Percentiles rank a stretch among this genome's conserved stretches.
These are phyloP conservation scores for Verticillium nubilum DNA, from an alignment of 2,329 filamentous ascomycete species.

Conservation along the genomic window DNA sequence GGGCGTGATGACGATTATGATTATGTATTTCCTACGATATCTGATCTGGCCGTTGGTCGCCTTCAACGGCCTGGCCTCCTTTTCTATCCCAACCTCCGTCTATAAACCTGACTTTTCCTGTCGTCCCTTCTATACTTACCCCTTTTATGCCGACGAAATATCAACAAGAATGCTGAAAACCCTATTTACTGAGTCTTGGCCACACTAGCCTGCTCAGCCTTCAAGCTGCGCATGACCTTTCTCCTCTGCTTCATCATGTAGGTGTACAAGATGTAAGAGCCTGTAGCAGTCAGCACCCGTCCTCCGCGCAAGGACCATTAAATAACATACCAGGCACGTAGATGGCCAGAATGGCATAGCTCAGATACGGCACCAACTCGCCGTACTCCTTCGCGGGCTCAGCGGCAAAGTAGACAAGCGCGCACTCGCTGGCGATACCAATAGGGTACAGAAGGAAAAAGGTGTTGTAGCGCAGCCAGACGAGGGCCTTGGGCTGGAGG, in stretches of 20 bases:
- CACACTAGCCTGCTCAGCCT: conserved; percentile 28
- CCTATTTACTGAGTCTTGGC: conserved; percentile 6
- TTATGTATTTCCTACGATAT: conserved; percentile 6
- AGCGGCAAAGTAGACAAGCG: conserved; percentile 68
- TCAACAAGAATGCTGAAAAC: neutral
- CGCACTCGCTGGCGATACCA: conserved; percentile 83
- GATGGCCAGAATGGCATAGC: conserved; percentile 62
- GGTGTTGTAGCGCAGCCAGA: conserved; percentile 85
- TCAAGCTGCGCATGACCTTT: conserved; percentile 67
- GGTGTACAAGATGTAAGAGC: conserved; percentile 79
- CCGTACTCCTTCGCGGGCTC: conserved; percentile 46
- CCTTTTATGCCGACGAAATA: neutral
- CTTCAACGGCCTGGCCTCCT: neutral
- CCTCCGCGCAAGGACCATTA: neutral
- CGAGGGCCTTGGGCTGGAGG: conserved; percentile 58
- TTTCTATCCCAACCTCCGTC: neutral
- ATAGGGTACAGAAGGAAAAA: conserved; percentile 92
- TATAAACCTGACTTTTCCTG: neutral
- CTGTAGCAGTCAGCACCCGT: conserved; percentile 22
- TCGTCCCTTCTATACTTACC: neutral
- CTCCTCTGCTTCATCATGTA: conserved; percentile 91
- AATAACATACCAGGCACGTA: conserved; percentile 77
- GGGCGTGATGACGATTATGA: conserved; percentile 2
- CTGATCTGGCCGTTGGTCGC: neutral
- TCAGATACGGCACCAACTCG: conserved; percentile 47